phyloP scores from a whole-genome alignment of 2,329 filamentous ascomycete genomes.

The Phaeosphaeriaceae sp. region DNA sequence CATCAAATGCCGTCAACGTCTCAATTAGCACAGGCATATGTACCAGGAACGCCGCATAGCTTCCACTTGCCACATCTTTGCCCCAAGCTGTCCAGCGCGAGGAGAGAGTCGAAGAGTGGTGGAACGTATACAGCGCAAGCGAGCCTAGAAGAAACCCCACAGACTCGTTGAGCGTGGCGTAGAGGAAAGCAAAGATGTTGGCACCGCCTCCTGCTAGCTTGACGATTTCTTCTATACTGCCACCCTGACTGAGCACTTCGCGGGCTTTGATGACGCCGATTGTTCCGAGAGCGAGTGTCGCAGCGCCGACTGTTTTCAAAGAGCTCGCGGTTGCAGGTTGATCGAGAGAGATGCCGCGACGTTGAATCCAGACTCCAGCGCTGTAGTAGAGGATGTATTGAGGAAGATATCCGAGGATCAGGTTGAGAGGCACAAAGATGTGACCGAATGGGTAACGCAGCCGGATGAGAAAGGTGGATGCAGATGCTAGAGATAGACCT shows the following conservation, averaged over 20 bases:
- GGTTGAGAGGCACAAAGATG: slow-evolving; percentile 10
- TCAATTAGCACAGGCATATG: slow-evolving; percentile 18
- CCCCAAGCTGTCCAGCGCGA: slow-evolving; percentile 5
- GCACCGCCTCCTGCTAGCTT: slow-evolving; percentile 7
- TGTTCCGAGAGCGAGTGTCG: background rate
- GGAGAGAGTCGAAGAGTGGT: background rate
- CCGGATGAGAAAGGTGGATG: slow-evolving; percentile 15
- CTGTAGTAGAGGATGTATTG: slow-evolving; percentile 25
- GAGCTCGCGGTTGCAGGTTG: background rate
- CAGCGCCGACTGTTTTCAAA: background rate
- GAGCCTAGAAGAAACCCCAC: slow-evolving; percentile 10
- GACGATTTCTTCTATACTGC: background rate
- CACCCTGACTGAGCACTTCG: background rate
- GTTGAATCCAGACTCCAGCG: slow-evolving; percentile 12
- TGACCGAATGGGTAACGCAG: slow-evolving; percentile 14
- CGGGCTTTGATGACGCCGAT: background rate
- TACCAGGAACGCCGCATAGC: slow-evolving; percentile 25
- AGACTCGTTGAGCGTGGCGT: slow-evolving; percentile 19
- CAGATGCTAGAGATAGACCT: background rate
- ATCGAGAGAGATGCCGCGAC: background rate
- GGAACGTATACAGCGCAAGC: slow-evolving; percentile 1
- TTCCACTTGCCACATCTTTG: slow-evolving; percentile 15
- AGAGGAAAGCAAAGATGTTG: slow-evolving; percentile 13
- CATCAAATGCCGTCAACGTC: slow-evolving; percentile 13
- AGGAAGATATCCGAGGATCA: slow-evolving; percentile 19